These are phyloP conservation scores for Aspergillus baeticus DNA, from an alignment of 495 filamentous ascomycete species.

Conservation along the genomic window DNA sequence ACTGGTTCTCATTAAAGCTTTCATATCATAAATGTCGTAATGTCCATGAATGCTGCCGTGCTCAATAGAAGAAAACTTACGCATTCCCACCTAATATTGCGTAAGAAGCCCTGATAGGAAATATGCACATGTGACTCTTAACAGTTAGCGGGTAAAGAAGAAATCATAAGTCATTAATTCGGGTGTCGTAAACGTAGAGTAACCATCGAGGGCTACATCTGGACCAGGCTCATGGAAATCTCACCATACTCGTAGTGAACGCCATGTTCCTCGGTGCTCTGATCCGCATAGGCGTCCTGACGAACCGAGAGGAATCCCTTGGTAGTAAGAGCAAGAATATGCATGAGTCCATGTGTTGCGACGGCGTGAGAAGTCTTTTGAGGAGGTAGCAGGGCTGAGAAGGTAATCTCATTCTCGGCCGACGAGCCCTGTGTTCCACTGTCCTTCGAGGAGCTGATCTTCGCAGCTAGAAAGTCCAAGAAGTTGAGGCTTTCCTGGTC, in stretches of 20 bases:
- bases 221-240: slow-evolving; percentile 24
- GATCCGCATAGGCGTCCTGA: slow-evolving; percentile 26
- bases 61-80: too few relatives aligned
- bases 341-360: slow-evolving; percentile 71
- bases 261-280: slow-evolving; percentile 22
- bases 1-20: too few relatives aligned
- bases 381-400: slow-evolving; percentile 61
- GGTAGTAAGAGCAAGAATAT: slow-evolving; percentile 68
- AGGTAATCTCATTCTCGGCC: slow-evolving; percentile 23
- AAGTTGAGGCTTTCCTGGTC: slow-evolving; percentile 60
- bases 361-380: slow-evolving; percentile 52
- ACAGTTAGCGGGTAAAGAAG: not conserved
- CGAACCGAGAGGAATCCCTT: slow-evolving; percentile 46
- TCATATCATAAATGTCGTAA: too few relatives aligned
- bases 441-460: slow-evolving; percentile 10
- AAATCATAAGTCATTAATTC: not conserved
- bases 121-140: too few relatives aligned
- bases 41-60: too few relatives aligned
- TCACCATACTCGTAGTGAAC: slow-evolving; percentile 32
- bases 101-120: too few relatives aligned
- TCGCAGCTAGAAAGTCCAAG: slow-evolving; percentile 53
- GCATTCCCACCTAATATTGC: too few relatives aligned
- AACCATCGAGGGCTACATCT: slow-evolving; percentile 3
- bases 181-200: not conserved
- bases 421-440: not conserved